Evolutionary conservation across 2,329 filamentous ascomycete genomes (phyloP).

Genomic region (Fusarium sarcochroum): DNA sequence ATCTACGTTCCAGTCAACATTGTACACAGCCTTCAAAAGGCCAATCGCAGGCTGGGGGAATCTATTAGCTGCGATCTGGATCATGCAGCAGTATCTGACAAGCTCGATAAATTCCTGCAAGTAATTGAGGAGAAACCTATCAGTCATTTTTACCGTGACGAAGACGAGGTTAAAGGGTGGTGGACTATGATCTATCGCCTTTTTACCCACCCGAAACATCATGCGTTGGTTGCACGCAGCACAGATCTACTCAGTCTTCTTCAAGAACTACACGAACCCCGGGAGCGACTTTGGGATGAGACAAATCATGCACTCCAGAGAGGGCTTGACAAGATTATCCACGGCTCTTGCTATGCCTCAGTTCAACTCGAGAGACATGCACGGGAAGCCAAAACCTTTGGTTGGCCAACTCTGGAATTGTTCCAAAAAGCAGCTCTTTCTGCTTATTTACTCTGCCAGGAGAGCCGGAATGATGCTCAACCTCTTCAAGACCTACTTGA

Average conservation of each 20-base stretch:
- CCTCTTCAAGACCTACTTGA: not conserved
- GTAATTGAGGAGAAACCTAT: not conserved
- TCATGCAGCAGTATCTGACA: no score
- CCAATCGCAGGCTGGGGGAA: not conserved
- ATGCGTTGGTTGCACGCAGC: not conserved
- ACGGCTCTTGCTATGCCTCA: not conserved
- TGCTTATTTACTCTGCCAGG: not conserved
- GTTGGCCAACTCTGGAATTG: fast-evolving
- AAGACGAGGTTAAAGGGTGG: not conserved
- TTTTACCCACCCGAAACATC: not conserved
- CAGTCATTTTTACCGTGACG: not conserved
- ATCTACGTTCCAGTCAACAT: not conserved
- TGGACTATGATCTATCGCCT: not conserved
- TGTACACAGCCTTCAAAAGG: not conserved
- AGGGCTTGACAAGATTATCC: not conserved
- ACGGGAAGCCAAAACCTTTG: not conserved
- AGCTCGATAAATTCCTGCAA: not conserved
- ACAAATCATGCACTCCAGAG: not conserved
- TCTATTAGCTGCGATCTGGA: not conserved
- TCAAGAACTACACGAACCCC: not conserved
- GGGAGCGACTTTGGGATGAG: not conserved
- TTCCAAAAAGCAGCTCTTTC: not conserved
- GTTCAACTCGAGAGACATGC: not conserved
- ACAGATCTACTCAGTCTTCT: not conserved
- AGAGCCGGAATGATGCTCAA: not conserved